Conservation (phyloP, 2,329 filamentous ascomycete genomes). For the Trichoderma sp. region DNA sequence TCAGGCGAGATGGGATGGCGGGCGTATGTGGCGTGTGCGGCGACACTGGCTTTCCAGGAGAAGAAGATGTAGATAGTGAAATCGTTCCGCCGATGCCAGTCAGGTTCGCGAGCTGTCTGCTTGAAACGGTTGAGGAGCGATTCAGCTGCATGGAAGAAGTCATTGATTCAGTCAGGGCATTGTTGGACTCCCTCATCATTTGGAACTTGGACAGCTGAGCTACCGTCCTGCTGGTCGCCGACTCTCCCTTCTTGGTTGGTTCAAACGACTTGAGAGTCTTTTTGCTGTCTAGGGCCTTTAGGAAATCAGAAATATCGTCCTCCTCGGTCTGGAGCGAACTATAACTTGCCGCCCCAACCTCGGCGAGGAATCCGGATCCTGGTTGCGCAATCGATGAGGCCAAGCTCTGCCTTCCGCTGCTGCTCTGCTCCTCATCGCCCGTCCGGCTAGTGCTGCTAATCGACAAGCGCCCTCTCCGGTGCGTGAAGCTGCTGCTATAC, state of each 20-base stretch:
- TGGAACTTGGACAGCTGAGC: slow-evolving; percentile 83
- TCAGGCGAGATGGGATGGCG: slow-evolving; percentile 88
- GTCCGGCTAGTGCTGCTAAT: slow-evolving; percentile 67
- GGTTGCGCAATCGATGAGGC: slow-evolving; percentile 68
- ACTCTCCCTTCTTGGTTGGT: slow-evolving; percentile 61
- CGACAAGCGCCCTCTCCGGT: slow-evolving; percentile 74
- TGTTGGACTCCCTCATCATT: slow-evolving; percentile 83
- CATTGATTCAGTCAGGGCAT: slow-evolving; percentile 86
- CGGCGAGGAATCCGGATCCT: slow-evolving; percentile 75
- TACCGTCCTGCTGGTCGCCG: slow-evolving; percentile 69
- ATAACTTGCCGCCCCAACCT: slow-evolving; percentile 63
- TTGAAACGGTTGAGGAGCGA: slow-evolving; percentile 72
- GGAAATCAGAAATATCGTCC: slow-evolving; percentile 88
- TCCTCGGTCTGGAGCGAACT: slow-evolving; percentile 72
- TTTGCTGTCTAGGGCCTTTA: slow-evolving; percentile 82
- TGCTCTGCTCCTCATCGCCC: slow-evolving; percentile 68
- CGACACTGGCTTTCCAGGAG: slow-evolving; percentile 84
- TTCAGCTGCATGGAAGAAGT: slow-evolving; percentile 84
- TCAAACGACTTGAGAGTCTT: slow-evolving; percentile 84
- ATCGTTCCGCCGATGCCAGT: slow-evolving; percentile 68
- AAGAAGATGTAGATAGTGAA: slow-evolving; percentile 80
- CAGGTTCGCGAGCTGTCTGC: slow-evolving; percentile 56
- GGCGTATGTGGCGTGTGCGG: slow-evolving; percentile 91
- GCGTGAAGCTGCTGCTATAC: slow-evolving; percentile 92
- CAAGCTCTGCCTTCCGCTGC: slow-evolving; percentile 76